Evolutionary conservation across 441 rosid genomes (phyloP).

Genomic region (Euphorbia celastroides): DNA sequence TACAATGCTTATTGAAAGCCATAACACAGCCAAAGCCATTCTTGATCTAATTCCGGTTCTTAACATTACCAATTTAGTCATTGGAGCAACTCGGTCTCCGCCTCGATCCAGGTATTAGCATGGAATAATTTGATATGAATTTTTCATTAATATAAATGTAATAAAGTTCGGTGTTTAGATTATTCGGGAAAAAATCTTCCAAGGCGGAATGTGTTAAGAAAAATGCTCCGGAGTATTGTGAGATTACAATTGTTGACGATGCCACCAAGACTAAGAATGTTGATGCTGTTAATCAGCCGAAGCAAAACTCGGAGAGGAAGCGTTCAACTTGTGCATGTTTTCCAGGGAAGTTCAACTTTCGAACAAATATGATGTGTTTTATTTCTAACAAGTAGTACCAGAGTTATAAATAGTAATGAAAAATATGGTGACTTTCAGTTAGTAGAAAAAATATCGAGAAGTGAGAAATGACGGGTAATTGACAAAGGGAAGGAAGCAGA

Average conservation of each 20-base stretch:
- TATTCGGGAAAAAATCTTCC: conserved; percentile 26
- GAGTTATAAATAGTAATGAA: too few species aligned
- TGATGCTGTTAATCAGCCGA: conserved; percentile 16
- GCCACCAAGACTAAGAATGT: conserved; percentile 27
- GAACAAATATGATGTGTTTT: too few species aligned
- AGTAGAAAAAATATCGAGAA: background rate
- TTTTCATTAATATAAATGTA: background rate
- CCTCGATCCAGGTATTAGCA: conserved; percentile 34
- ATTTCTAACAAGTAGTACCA: too few species aligned
- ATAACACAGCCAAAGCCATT: conserved; percentile 38
- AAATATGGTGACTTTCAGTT: too few species aligned
- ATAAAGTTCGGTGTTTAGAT: conserved; percentile 14
- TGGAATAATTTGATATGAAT: background rate
- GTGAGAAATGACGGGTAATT: background rate
- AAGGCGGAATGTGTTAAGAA: conserved; percentile 43
- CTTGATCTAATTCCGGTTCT: conserved; percentile 60
- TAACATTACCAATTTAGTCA: conserved; percentile 49
- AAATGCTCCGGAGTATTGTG: conserved; percentile 53
- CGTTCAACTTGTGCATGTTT: conserved; percentile 39
- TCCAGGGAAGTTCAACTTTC: conserved; percentile 32
- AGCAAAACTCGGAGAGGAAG: conserved; percentile 17
- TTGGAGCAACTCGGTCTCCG: conserved; percentile 33
- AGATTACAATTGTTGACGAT: conserved; percentile 36
- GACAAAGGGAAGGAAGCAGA: background rate
- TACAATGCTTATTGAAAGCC: conserved; percentile 51